These are phyloP conservation scores for Aspergillus pseudotamarii DNA, from an alignment of 2,329 filamentous ascomycete species.

Conservation along the genomic window DNA sequence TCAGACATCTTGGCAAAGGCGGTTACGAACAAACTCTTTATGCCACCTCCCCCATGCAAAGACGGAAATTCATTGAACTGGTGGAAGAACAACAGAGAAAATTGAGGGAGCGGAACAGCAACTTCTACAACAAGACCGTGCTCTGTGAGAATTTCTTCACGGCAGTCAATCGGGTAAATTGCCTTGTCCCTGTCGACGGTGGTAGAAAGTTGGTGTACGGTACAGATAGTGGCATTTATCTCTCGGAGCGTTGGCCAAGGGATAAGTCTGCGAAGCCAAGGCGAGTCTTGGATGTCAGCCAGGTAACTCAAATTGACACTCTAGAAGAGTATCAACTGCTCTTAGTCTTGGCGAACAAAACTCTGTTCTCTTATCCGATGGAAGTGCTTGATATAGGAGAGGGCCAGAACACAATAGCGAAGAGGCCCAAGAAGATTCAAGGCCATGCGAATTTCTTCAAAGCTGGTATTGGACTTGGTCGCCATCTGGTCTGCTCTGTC, in stretches of 20 bases:
- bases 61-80: constrained; percentile 96
- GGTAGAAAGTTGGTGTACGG: constrained; percentile 93
- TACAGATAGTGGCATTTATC: constrained; percentile 90
- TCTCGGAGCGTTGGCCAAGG: constrained; percentile 87
- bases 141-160: constrained; percentile 89
- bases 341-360: constrained; percentile 90
- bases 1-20: constrained; percentile 91
- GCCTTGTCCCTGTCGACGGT: constrained; percentile 90
- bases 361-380: constrained; percentile 83
- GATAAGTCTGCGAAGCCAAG: constrained; percentile 75
- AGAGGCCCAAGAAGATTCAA: constrained; percentile 92
- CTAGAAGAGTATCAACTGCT: constrained; percentile 93
- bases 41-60: constrained; percentile 79
- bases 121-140: constrained; percentile 69
- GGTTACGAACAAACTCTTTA: constrained; percentile 92
- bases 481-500: constrained; percentile 93
- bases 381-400: constrained; percentile 85
- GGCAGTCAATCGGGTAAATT: constrained; percentile 85
- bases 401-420: constrained; percentile 69
- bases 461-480: constrained; percentile 88
- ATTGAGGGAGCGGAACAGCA: constrained; percentile 71
- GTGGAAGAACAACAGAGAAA: constrained; percentile 90
- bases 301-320: constrained; percentile 93
- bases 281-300: constrained; percentile 80
- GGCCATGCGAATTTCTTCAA: constrained; percentile 99